Percentiles rank a stretch among this genome's conserved stretches.
phyloP scores from a whole-genome alignment of 495 filamentous ascomycete genomes.

The Evansstolkia leycettana region DNA sequence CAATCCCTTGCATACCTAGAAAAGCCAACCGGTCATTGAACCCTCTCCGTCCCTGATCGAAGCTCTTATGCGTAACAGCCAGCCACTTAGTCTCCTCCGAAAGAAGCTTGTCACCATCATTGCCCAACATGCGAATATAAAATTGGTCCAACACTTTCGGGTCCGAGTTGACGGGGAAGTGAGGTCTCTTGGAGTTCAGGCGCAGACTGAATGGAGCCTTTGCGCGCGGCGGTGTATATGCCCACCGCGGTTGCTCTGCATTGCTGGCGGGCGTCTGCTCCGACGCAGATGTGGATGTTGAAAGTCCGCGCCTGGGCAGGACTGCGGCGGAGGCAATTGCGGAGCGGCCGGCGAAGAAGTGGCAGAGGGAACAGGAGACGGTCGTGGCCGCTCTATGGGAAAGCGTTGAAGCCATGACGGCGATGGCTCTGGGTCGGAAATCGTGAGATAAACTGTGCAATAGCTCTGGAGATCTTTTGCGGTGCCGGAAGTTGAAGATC shows the following conservation, averaged over 20 bases:
- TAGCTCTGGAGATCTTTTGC: not conserved
- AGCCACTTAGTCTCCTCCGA: conserved; percentile 93
- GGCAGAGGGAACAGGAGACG: conserved; percentile 20
- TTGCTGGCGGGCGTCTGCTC: conserved; percentile 17
- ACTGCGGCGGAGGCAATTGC: conserved; percentile 7
- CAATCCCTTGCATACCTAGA: conserved; percentile 77
- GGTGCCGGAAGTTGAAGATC: not conserved
- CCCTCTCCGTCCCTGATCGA: conserved; percentile 85
- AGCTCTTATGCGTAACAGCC: conserved; percentile 95
- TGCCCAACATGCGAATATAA: conserved; percentile 60
- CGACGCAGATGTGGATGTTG: conserved; percentile 7
- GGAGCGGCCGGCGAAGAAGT: conserved; percentile 12
- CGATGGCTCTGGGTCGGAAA: conserved; percentile 7
- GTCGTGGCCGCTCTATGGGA: conserved; percentile 24
- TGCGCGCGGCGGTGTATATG: conserved; percentile 66
- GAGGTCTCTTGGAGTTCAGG: conserved; percentile 31
- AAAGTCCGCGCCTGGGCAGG: conserved; percentile 8
- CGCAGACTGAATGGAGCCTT: conserved; percentile 53
- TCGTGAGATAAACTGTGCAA: conserved; percentile 1
- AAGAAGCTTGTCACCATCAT: conserved; percentile 55
- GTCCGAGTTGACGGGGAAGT: conserved; percentile 62
- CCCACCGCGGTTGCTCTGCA: conserved; percentile 58
- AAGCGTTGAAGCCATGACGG: conserved; percentile 26
- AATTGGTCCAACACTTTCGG: conserved; percentile 58
- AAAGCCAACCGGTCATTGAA: conserved; percentile 92